Evolutionary conservation across 371 early-diverging fungal species (phyloP).

Genomic region (Saksenaea vasiformis): DNA sequence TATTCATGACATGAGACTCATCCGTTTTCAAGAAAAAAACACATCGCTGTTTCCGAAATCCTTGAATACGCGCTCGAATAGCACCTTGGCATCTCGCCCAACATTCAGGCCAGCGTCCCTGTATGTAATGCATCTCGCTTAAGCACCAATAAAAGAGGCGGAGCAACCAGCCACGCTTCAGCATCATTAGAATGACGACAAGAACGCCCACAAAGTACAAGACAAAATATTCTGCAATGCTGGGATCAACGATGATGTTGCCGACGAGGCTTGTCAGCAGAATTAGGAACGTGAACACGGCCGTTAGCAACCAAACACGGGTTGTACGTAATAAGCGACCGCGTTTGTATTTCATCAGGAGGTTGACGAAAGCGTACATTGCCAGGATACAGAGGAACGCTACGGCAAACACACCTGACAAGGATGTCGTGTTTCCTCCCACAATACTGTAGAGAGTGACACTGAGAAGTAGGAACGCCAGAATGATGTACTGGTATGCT

Average conservation of each 20-base stretch:
- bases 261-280: constrained; percentile 47
- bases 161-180: constrained; percentile 50
- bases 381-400: constrained; percentile 52
- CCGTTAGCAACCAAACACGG: constrained; percentile 23
- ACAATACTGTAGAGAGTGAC: constrained; percentile 46
- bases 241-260: constrained; percentile 52
- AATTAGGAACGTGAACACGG: constrained; percentile 23
- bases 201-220: constrained; percentile 49
- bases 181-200: constrained; percentile 35
- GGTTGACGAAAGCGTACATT: constrained; percentile 45
- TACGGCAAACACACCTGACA: constrained; percentile 59
- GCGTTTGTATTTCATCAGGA: constrained; percentile 50
- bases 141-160: constrained; percentile 36
- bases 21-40: constrained; percentile 60
- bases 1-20: constrained; percentile 59
- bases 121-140: constrained; percentile 26
- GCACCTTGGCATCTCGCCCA: constrained; percentile 23
- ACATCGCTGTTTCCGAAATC: constrained; percentile 41
- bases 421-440: constrained; percentile 43
- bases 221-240: constrained; percentile 50
- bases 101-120: constrained; percentile 14
- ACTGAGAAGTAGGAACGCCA: constrained; percentile 48
- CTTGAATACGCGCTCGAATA: constrained; percentile 32
- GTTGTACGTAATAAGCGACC: constrained; percentile 35
- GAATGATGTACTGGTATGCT: constrained; percentile 51